A percentile compares a stretch with the other conserved stretches of the same genome.
Conservation (phyloP, 371 early-diverging fungal genomes). For the Circinella umbellata region DNA sequence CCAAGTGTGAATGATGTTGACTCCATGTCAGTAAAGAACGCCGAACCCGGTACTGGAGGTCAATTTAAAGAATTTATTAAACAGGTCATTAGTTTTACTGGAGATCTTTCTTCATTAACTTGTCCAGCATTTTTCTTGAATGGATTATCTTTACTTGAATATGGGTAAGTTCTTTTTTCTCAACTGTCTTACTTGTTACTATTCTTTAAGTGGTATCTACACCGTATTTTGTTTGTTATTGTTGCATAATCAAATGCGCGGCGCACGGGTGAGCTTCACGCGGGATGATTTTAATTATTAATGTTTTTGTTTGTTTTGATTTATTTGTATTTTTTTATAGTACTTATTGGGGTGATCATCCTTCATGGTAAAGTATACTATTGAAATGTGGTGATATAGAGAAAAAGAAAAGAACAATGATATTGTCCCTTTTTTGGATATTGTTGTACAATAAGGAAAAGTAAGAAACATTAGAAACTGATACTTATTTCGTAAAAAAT, state of each 20-base stretch:
- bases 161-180: slow-evolving; percentile 56
- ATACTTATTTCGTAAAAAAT: too few relatives aligned
- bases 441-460: too few relatives aligned
- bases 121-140: slow-evolving; percentile 81
- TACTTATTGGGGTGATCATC: slow-evolving; percentile 47
- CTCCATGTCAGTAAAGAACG: slow-evolving; percentile 42
- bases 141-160: slow-evolving; percentile 77
- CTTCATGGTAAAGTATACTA: slow-evolving; percentile 29
- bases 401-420: background rate
- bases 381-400: background rate
- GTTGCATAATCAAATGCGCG: slow-evolving; percentile 1
- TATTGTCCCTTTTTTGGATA: background rate
- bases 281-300: slow-evolving; percentile 1
- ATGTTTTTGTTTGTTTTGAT: background rate
- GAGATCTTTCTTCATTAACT: slow-evolving; percentile 79
- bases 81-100: slow-evolving; percentile 75
- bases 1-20: slow-evolving; percentile 47
- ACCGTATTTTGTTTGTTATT: too few relatives aligned
- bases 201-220: too few relatives aligned
- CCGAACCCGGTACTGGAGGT: slow-evolving; percentile 42
- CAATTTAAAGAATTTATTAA: slow-evolving; percentile 63
- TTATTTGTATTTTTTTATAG: slow-evolving; percentile 18
- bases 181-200: background rate
- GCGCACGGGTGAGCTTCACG: background rate
- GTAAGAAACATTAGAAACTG: too few relatives aligned